Evolutionary conservation across 805 yeast species (phyloP).

Genomic region (Ogataea pilisensis): DNA sequence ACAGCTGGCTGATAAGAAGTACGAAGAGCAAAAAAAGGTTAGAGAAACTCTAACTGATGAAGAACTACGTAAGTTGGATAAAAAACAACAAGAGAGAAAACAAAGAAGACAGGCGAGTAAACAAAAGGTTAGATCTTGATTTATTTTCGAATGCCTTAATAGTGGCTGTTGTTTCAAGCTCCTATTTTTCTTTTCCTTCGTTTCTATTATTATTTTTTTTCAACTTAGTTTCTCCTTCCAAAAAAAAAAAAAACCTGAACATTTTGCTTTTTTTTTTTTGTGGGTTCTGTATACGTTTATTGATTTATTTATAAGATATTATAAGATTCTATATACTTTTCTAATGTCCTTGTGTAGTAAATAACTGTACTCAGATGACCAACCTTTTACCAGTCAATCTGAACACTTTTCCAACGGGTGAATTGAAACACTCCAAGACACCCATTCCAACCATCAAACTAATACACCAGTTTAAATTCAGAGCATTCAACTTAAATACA

Average conservation of each 20-base stretch:
- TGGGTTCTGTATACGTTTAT: too few relatives aligned
- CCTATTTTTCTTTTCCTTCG: not conserved
- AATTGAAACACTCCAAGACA: constrained; percentile 45
- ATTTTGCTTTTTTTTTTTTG: not conserved
- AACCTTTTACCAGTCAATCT: constrained; percentile 38
- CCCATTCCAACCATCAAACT: constrained; percentile 53
- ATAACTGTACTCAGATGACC: too few relatives aligned
- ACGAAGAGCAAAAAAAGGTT: constrained; percentile 62
- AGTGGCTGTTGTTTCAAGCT: too few relatives aligned
- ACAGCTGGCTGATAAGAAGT: constrained; percentile 62
- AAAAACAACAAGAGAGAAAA: constrained; percentile 76
- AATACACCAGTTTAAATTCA: constrained; percentile 45
- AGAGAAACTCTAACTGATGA: constrained; percentile 67
- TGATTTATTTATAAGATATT: too few relatives aligned
- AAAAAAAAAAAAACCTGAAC: not conserved
- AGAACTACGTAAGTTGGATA: constrained; percentile 74
- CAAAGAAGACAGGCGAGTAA: constrained; percentile 68
- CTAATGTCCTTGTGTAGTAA: too few relatives aligned
- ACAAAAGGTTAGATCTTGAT: constrained; percentile 42
- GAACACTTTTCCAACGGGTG: constrained; percentile 53
- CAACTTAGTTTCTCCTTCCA: not conserved
- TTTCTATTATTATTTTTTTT: not conserved
- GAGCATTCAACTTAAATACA: constrained; percentile 43
- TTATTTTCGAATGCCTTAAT: too few relatives aligned
- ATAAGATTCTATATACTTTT: too few relatives aligned